Evolutionary conservation across 345 rosid genomes (phyloP).

Genomic region (Eucalyptus leucophloia): DNA sequence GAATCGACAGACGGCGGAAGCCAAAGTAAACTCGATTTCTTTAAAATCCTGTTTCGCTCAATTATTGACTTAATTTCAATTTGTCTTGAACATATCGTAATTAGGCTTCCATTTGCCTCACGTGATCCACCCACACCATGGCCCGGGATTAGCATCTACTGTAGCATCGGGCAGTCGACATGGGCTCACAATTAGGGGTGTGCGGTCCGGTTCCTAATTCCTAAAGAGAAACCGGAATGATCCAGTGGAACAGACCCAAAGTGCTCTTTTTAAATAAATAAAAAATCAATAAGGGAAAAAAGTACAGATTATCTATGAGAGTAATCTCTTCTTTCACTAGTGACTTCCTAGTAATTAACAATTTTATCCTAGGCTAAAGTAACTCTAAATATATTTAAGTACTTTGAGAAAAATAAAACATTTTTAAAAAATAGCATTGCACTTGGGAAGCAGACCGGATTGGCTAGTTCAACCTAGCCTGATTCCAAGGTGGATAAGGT

Average conservation of each 20-base stretch:
- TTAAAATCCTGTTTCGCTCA: neutral
- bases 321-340: neutral
- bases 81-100: neutral
- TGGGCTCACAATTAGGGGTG: neutral
- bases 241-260: fast-evolving
- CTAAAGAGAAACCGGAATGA: neutral
- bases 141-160: neutral
- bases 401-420: neutral
- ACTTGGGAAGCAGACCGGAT: neutral
- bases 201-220: neutral
- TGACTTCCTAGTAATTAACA: neutral
- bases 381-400: neutral
- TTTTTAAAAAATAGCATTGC: neutral
- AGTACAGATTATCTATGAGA: neutral
- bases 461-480: too few relatives aligned
- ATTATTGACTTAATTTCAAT: neutral
- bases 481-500: neutral
- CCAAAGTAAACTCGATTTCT: neutral
- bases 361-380: neutral
- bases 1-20: neutral
- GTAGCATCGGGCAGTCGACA: neutral
- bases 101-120: neutral
- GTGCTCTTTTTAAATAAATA: too few relatives aligned
- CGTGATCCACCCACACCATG: neutral
- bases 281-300: neutral